A percentile compares a stretch with the other conserved stretches of the same genome.
Conservation (phyloP, 352 stramenopile genomes). For the Globisporangium takayamanum region DNA sequence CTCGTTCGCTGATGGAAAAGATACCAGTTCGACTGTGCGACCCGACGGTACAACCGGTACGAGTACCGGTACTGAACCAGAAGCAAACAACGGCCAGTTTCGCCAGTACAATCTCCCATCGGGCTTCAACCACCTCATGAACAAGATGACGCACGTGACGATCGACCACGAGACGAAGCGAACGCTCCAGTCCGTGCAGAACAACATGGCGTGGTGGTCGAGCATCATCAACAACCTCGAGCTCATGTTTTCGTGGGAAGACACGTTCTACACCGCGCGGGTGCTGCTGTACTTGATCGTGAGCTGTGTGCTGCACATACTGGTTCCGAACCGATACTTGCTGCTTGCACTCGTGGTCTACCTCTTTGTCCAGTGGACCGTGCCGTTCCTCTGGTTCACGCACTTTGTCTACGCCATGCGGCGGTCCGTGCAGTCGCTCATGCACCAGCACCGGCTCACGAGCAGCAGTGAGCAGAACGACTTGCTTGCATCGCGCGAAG, state of each 20-base stretch:
- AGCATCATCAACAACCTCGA: slow-evolving; percentile 77
- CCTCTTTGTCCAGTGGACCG: slow-evolving; percentile 75
- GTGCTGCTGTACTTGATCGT: slow-evolving; percentile 79
- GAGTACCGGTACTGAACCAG: slow-evolving; percentile 15
- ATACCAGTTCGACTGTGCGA: slow-evolving; percentile 7
- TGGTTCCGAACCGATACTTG: slow-evolving; percentile 83
- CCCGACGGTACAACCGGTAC: neutral
- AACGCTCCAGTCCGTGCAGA: slow-evolving; percentile 80
- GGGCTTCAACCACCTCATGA: slow-evolving; percentile 84
- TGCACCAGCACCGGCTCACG: slow-evolving; percentile 73
- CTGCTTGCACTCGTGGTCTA: slow-evolving; percentile 70
- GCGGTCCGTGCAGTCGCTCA: slow-evolving; percentile 55
- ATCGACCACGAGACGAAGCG: slow-evolving; percentile 79
- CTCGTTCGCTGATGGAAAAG: slow-evolving; percentile 61
- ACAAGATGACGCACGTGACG: slow-evolving; percentile 87
- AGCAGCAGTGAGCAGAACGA: slow-evolving; percentile 59
- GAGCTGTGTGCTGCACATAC: slow-evolving; percentile 79
- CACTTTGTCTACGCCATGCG: slow-evolving; percentile 62
- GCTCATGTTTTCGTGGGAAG: slow-evolving; percentile 86
- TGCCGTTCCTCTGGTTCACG: slow-evolving; percentile 67
- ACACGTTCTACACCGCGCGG: slow-evolving; percentile 80
- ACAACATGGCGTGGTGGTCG: slow-evolving; percentile 88
- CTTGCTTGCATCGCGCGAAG: slow-evolving; percentile 28
- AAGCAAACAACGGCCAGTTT: slow-evolving; percentile 37
- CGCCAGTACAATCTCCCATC: slow-evolving; percentile 76